Evolutionary conservation across 2,329 filamentous ascomycete species (phyloP).

Genomic region (Bipolaris bicolor): DNA sequence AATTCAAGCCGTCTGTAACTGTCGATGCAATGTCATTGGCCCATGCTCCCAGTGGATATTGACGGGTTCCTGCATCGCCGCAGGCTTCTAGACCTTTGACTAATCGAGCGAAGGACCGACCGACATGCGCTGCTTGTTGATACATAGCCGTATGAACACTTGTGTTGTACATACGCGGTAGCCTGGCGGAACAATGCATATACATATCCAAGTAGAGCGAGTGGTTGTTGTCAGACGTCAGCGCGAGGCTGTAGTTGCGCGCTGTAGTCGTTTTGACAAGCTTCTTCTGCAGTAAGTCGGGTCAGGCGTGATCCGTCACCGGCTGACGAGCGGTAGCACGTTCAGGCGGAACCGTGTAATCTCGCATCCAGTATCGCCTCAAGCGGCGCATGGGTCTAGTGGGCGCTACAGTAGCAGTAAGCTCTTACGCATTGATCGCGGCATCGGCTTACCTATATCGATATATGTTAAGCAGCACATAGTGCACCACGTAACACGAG

Average conservation of each 20-base stretch:
- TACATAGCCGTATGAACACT: too few species aligned
- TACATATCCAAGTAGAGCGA: neutral
- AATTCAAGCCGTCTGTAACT: conserved; percentile 14
- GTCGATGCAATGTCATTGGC: conserved; percentile 11
- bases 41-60: conserved; percentile 11
- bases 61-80: conserved; percentile 35
- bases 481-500: conserved; percentile 24
- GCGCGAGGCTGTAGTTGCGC: neutral
- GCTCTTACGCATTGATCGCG: conserved; percentile 17
- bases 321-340: neutral
- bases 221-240: neutral
- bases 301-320: neutral
- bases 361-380: conserved; percentile 20
- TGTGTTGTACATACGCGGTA: neutral
- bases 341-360: conserved; percentile 18
- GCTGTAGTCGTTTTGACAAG: neutral
- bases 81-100: conserved; percentile 28
- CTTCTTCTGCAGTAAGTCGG: neutral
- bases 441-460: conserved; percentile 11
- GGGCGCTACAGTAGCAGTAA: conserved; percentile 21
- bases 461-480: conserved; percentile 17
- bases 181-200: conserved; percentile 2
- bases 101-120: conserved; percentile 17
- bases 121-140: neutral
- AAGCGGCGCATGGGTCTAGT: conserved; percentile 19